phyloP scores from a whole-genome alignment of 2,329 filamentous ascomycete species.

The Sporothrix euskadiensis region DNA sequence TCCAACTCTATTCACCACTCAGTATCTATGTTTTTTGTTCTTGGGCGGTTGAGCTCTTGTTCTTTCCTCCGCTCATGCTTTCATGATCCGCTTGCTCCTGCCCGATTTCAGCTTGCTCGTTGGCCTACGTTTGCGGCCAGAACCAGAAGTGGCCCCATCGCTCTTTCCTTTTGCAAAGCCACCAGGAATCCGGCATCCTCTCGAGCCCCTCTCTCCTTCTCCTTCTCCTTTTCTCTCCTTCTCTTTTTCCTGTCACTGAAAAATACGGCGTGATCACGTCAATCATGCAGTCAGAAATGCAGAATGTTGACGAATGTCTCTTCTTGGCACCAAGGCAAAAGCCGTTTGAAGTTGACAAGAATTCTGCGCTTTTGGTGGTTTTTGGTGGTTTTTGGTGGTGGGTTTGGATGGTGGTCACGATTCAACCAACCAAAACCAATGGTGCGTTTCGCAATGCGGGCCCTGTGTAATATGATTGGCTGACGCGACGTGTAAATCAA shows the following conservation, averaged over 20 bases:
- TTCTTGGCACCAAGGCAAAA: neutral
- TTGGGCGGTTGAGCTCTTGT: no score
- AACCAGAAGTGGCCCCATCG: neutral
- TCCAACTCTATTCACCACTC: neutral
- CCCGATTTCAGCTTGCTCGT: neutral
- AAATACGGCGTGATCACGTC: neutral
- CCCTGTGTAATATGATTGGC: slow-evolving; percentile 29
- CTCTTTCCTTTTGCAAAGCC: slow-evolving; percentile 5
- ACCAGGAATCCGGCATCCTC: neutral
- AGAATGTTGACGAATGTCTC: neutral
- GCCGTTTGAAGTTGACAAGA: neutral
- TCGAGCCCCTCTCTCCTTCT: neutral
- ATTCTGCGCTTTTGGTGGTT: neutral
- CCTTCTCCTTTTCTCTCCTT: neutral
- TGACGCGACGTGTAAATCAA: slow-evolving; percentile 27
- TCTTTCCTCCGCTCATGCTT: neutral
- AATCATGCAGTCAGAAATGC: slow-evolving; percentile 10
- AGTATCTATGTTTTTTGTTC: neutral
- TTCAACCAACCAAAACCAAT: neutral
- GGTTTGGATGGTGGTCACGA: neutral
- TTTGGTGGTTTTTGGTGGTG: neutral
- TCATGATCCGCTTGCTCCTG: neutral
- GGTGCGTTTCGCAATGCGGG: slow-evolving; percentile 25
- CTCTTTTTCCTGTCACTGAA: neutral
- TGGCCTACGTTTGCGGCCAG: slow-evolving; percentile 4